These are phyloP conservation scores for Lyophyllum semitale DNA, from an alignment of 768 basidiomycete species.

Conservation along the genomic window DNA sequence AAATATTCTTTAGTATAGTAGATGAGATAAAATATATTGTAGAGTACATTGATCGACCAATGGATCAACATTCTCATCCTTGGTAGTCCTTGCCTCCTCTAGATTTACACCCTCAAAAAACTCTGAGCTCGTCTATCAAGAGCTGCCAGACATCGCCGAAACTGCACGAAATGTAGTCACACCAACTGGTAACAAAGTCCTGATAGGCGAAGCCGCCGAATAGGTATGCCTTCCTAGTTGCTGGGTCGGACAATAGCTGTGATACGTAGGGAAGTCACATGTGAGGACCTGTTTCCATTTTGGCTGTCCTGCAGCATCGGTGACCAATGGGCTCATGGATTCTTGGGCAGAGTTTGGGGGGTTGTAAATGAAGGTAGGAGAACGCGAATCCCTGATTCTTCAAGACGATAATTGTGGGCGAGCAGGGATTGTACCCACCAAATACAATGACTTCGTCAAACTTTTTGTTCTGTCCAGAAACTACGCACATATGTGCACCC, in stretches of 20 bases:
- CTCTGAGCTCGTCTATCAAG: conserved; percentile 34
- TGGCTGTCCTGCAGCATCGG: neutral
- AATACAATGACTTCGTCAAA: conserved; percentile 38
- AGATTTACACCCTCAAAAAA: conserved; percentile 37
- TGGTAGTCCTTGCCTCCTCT: conserved; percentile 28
- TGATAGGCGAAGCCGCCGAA: conserved; percentile 43
- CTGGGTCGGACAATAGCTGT: conserved; percentile 34
- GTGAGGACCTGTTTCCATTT: no score
- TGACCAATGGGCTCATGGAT: conserved; percentile 4
- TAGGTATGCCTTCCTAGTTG: conserved; percentile 36
- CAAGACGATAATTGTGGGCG: conserved; percentile 22
- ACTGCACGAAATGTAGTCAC: conserved; percentile 25
- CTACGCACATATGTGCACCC: conserved; percentile 26
- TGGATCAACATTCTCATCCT: no score
- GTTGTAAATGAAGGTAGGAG: conserved; percentile 37
- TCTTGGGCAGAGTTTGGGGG: conserved; percentile 14
- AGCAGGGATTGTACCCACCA: conserved; percentile 37
- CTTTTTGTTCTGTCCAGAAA: conserved; percentile 28
- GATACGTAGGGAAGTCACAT: conserved; percentile 43
- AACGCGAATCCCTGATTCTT: conserved; percentile 24
- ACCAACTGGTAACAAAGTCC: conserved; percentile 32
- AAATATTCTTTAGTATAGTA: no score
- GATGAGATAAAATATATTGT: no score
- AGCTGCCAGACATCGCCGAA: conserved; percentile 43
- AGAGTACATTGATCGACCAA: no score